Base-by-base conservation (phyloP, 139 green algal species). In the Chlorella sp. region DNA sequence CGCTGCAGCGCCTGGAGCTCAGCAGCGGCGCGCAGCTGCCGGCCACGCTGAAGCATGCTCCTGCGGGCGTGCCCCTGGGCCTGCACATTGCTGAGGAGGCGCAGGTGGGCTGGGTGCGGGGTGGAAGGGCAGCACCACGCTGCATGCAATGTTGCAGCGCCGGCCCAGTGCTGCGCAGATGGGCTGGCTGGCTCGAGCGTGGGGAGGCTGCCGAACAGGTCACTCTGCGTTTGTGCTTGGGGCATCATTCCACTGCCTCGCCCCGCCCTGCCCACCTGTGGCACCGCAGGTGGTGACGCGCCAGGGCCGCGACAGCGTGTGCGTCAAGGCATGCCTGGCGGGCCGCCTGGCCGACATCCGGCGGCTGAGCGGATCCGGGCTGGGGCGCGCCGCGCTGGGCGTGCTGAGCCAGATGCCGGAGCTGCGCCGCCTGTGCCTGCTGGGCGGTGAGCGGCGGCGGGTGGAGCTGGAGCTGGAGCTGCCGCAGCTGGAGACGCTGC, bases 381-480 rank as follows among this genome's bases (percentile, higher is more conserved):
- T 82, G 76, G 76, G 76, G 36, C 76, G 76, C 25, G 36, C 25
- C 36, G 57, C 57, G 57, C 76, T 82, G 57, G 38, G 63, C 60
- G 26, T 23, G 32, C 26, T 82, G 76, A 32, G 36, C 15, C 15
- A 72, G 25, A 56, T 82, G 76, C 1, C 25, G 2, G 12, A 73
- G 26, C 76, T 82, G 76, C 76, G 60, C 17, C 18, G 41, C 34
- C 57, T 82, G 36, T 57, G 57, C 38, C 76, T 82, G 76, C 76
- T 82, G 76, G 76, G 36, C 5, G 76, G 76, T 7, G 76, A 82
- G 57, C 76, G 76, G 34, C 76, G 76, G 36, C 76, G 76, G 36
- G 9, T 82, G 23, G 76, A 72, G 76, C 57, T 82, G 57, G 76
- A 47, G 4, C 76, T 82, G 76, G 76, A 82, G 57, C 36, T 72